Conservation (phyloP, 1,284 basidiomycete species). For the Papiliotrema nemorosa region DNA sequence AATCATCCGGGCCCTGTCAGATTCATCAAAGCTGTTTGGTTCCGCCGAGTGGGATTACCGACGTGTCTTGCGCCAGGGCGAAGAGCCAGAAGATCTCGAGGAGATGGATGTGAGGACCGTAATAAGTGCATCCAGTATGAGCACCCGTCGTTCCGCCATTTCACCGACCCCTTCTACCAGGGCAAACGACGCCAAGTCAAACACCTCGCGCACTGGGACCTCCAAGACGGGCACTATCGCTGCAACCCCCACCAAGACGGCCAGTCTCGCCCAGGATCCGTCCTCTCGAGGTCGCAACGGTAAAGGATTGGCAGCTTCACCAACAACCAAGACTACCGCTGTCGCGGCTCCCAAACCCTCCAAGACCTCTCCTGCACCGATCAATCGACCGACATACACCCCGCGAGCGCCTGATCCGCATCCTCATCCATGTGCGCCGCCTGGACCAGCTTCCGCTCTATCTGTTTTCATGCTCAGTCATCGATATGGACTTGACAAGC, state of each 20-base stretch:
- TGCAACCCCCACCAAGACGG: too few relatives aligned
- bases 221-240: background rate
- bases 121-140: conserved; percentile 21
- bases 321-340: too few relatives aligned
- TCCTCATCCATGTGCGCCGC: conserved; percentile 63
- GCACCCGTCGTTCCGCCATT: conserved; percentile 8
- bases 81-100: conserved; percentile 7
- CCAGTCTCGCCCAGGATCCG: too few relatives aligned
- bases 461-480: conserved; percentile 77
- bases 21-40: conserved; percentile 49
- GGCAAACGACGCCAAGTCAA: background rate
- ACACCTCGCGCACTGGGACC: background rate
- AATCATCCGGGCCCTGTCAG: conserved; percentile 55
- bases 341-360: background rate
- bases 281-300: too few relatives aligned
- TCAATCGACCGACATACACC: background rate
- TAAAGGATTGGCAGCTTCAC: too few relatives aligned
- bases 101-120: conserved; percentile 20
- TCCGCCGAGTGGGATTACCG: conserved; percentile 67
- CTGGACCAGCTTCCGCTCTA: conserved; percentile 66
- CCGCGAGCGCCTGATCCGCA: conserved; percentile 60
- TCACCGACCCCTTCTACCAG: background rate
- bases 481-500: conserved; percentile 65
- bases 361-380: background rate
- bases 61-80: conserved; percentile 10